Evolutionary conservation across 2,329 filamentous ascomycete species (phyloP).

Genomic region (Cercospora sp.): DNA sequence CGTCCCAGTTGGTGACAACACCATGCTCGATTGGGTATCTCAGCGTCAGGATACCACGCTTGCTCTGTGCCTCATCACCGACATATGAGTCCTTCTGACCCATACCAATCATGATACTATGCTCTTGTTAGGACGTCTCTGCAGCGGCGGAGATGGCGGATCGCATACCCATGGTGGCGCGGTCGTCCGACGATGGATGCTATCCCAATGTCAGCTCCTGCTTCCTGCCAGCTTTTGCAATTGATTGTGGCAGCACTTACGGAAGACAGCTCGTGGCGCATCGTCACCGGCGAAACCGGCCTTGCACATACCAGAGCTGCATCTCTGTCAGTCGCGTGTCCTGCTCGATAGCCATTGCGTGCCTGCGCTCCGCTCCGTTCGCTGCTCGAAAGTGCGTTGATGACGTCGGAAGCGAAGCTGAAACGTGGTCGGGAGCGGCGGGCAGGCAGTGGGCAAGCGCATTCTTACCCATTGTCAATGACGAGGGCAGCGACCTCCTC

Average conservation of each 20-base stretch:
- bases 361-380: slow-evolving; percentile 14
- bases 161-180: slow-evolving; percentile 94
- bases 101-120: slow-evolving; percentile 99
- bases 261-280: slow-evolving; percentile 99
- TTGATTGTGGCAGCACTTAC: slow-evolving; percentile 66
- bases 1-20: slow-evolving; percentile 99
- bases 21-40: slow-evolving; percentile 99
- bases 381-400: slow-evolving; percentile 30
- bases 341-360: slow-evolving; percentile 7
- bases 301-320: slow-evolving; percentile 99
- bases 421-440: slow-evolving; percentile 36
- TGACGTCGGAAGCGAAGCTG: slow-evolving; percentile 37
- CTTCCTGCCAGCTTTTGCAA: slow-evolving; percentile 6
- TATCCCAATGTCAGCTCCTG: slow-evolving; percentile 47
- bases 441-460: slow-evolving; percentile 37
- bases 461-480: slow-evolving; percentile 99
- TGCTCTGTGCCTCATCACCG: slow-evolving; percentile 99
- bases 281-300: slow-evolving; percentile 99
- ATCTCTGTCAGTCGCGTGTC: slow-evolving; percentile 33
- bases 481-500: slow-evolving; percentile 99
- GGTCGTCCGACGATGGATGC: slow-evolving; percentile 99
- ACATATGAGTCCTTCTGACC: slow-evolving; percentile 99
- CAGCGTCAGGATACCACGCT: slow-evolving; percentile 99
- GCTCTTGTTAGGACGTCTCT: slow-evolving; percentile 44
- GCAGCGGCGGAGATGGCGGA: slow-evolving; percentile 25